Evolutionary conservation across 176 grass and related monocot genomes (phyloP), one percentile per base, ranked within the genome.

Genomic region (Hyparrhenia diplandra): DNA sequence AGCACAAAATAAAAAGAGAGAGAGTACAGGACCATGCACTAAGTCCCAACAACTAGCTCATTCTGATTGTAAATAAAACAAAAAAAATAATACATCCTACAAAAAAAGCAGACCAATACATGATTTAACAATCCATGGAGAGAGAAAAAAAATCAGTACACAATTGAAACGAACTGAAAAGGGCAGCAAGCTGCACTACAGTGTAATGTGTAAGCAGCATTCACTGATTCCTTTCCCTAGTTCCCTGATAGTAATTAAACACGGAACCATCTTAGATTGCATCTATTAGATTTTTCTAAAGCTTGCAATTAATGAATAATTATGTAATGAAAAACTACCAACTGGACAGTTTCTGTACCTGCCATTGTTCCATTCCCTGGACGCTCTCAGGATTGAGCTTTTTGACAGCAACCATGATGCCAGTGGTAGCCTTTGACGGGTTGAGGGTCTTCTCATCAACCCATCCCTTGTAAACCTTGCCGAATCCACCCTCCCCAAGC

Each of bases 401-500:
- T 86, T 97, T 97, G 70, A 97, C 80, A 0, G 95, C 95, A 55
- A 97, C 88, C 14, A 94, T 66, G 41, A 83, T 74, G 45, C 91
- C 83, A 6, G 59, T 13, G 24, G 69, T 80, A 7, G 73, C 73
- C 43, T 71, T 94, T 12, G 89, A 41, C 2, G 91, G 91, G 75
- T 97, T 97, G 31, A 91, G 32, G 4, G 87, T 92, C 79, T 90
- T 92, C 68, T 95, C 90, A 31, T 97, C 95, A 11, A 94, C 71
- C 92, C 89, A 92, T 55, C 95, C 95, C 86, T 97, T 97, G 85
- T 94, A 92, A 16, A 97, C 95, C 69, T 74, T 97, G 36, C 95
- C 95, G 62, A 97, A 97, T 3, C 95, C 95, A 1, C 92, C 95
- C 83, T 97, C 87, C 9, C 95, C 95, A 20, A 97, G 87, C 55